Evolutionary conservation across 352 stramenopile species (phyloP), one percentile per base, ranked within the genome.

Genomic region (Globisporangium paddicum): DNA sequence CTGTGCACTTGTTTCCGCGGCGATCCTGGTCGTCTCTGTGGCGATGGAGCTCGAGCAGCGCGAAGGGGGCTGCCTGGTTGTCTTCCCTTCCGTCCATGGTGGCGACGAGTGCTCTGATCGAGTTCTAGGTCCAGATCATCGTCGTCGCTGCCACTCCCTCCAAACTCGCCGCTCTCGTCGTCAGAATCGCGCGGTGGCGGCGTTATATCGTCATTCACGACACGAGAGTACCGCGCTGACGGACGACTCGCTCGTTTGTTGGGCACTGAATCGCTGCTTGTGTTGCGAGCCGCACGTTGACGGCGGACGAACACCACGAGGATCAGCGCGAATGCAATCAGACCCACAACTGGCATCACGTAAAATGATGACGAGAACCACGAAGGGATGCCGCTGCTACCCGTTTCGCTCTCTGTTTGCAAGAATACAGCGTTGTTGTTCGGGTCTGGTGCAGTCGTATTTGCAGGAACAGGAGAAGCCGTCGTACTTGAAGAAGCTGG

Each of bases 201-300:
- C 34, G 49, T 49, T 41, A 64, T 50, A 38, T 64, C 58, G 50
- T 64, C 58, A n/a, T 46, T 64, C 41, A 64, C 58, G 30, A 64
- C 58, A 30, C 58, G 58, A 23, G 58, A 64, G 25, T 64, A 64
- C 5, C 51, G 58, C 26, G 38, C 26, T 7, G 14, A 51, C 9
- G 38, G 30, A 9, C 26, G 48, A 18, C 10, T 63, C 10, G 44
- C 25, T 21, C 58, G 23, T 30, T 45, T 64, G 1, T 8, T 25
- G 19, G 58, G 13, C 23, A 34, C 32, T n/a, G 42, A n/a, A 1
- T 25, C 42, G 42, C 44, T 54, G 2, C 16, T 34, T 26, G 25
- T 30, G 21, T 25, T 19, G 10, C 19, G 28, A n/a, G 38, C 18
- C 9, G 45, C 55, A 47, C 50, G 50, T 32, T 50, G 58, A 8